Conservation (phyloP, 805 yeast species). For the Candida sphagnicola region DNA sequence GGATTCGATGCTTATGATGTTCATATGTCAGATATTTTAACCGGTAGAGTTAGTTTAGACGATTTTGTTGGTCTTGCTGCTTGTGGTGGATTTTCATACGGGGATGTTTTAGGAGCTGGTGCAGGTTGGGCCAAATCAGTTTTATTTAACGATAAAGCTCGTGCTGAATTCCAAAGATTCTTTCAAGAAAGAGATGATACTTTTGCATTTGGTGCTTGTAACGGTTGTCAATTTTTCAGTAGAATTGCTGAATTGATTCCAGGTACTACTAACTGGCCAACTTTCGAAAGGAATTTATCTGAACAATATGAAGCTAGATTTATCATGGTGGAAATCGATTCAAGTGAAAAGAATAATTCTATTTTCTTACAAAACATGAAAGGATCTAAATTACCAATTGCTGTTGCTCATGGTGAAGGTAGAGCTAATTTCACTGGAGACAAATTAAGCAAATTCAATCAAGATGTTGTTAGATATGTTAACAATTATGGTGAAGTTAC, state of each 20-base stretch:
- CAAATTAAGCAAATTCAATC: conserved; percentile 42
- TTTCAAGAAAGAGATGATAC: conserved; percentile 87
- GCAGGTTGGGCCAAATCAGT: conserved; percentile 99
- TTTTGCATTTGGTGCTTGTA: conserved; percentile 97
- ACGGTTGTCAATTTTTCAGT: conserved; percentile 95
- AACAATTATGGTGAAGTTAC: conserved; percentile 89
- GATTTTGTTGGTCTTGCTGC: conserved; percentile 93
- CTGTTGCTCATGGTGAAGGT: conserved; percentile 99
- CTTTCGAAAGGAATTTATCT: conserved; percentile 83
- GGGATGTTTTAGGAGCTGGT: conserved; percentile 98
- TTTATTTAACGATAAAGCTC: conserved; percentile 72
- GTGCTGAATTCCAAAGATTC: conserved; percentile 71
- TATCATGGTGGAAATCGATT: conserved; percentile 74
- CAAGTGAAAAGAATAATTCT: conserved; percentile 44
- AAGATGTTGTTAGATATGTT: conserved; percentile 70
- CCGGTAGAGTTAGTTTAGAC: conserved; percentile 66
- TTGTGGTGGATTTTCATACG: conserved; percentile 98
- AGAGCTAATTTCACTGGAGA: conserved; percentile 65
- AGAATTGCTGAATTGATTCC: conserved; percentile 84
- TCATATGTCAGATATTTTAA: conserved; percentile 89
- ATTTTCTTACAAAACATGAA: conserved; percentile 87
- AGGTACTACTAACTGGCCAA: conserved; percentile 94
- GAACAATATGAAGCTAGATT: conserved; percentile 98
- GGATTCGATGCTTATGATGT: conserved; percentile 94
- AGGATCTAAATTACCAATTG: conserved; percentile 93